Conservation (phyloP, 2,329 filamentous ascomycete genomes). For the Aureobasidium sp. region DNA sequence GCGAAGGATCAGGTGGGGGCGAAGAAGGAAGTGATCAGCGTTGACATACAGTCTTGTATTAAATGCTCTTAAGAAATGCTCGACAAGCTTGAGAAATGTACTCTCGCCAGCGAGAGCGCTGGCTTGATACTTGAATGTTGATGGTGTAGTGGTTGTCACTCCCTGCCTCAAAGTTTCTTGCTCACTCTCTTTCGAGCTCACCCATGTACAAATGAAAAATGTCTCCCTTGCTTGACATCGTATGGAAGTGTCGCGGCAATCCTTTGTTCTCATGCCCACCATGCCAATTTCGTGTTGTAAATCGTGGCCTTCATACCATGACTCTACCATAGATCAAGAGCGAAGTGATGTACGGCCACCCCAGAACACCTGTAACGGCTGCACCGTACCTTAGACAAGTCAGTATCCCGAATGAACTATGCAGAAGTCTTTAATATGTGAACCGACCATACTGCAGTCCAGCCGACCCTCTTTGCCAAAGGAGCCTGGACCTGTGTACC, state of each 20-base stretch:
- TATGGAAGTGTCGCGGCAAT: not conserved
- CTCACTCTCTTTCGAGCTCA: not conserved
- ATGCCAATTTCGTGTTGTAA: not conserved
- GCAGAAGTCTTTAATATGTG: not conserved
- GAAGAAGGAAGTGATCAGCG: not conserved
- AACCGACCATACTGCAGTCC: constrained; percentile 1
- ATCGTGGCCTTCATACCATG: not conserved
- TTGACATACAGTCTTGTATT: not conserved
- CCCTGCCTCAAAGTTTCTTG: not conserved
- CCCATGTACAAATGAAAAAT: not conserved
- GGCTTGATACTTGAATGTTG: not conserved
- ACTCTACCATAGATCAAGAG: not conserved
- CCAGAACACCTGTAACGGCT: not conserved
- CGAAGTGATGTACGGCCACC: not conserved
- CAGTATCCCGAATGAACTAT: not conserved
- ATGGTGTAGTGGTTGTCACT: not conserved
- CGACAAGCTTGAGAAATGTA: not conserved
- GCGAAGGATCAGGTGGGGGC: not conserved
- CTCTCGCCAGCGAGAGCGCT: not conserved
- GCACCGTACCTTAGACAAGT: not conserved
- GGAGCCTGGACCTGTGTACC: not conserved
- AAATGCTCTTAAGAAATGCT: not conserved
- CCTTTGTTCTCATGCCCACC: not conserved
- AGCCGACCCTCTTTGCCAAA: not conserved
- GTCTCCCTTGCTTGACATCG: not conserved